Conservation (phyloP, 345 rosid genomes). For the Salix koriyanagi region DNA sequence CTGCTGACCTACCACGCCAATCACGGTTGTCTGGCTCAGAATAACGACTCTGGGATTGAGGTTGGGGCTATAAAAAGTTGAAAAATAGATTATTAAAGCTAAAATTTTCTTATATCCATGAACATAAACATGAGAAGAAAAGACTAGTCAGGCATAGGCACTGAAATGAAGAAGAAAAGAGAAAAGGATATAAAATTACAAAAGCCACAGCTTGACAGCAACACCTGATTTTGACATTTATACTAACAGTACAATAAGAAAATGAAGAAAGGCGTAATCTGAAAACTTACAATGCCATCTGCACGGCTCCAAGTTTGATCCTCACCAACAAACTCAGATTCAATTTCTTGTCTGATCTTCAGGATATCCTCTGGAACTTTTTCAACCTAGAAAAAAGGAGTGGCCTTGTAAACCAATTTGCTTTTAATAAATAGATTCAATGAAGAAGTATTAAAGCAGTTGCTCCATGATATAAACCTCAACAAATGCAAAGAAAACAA, state of each 20-base stretch:
- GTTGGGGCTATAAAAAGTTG: slow-evolving; percentile 31
- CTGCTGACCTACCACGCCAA: slow-evolving; percentile 64
- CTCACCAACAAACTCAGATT: slow-evolving; percentile 59
- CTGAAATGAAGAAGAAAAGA: not conserved
- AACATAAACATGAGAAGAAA: not conserved
- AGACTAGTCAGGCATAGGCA: not conserved
- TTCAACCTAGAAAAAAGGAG: slow-evolving; percentile 29
- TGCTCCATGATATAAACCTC: not conserved
- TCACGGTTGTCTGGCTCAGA: slow-evolving; percentile 80
- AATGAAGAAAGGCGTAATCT: not conserved
- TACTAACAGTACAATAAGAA: not conserved
- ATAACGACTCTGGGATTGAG: slow-evolving; percentile 51
- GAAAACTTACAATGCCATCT: slow-evolving; percentile 49
- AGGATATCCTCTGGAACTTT: slow-evolving; percentile 55
- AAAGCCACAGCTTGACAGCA: not conserved
- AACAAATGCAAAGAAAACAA: too few species aligned
- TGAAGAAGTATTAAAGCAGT: not conserved
- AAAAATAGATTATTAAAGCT: not conserved
- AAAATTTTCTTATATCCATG: not conserved
- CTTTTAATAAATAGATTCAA: not conserved
- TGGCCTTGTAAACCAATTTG: not conserved
- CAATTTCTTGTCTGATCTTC: slow-evolving; percentile 52
- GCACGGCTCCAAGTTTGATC: slow-evolving; percentile 58
- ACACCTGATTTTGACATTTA: not conserved
- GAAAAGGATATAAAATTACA: not conserved